These are phyloP conservation scores for Mycena capillaripes DNA, from an alignment of 768 basidiomycete genomes.

Conservation along the genomic window DNA sequence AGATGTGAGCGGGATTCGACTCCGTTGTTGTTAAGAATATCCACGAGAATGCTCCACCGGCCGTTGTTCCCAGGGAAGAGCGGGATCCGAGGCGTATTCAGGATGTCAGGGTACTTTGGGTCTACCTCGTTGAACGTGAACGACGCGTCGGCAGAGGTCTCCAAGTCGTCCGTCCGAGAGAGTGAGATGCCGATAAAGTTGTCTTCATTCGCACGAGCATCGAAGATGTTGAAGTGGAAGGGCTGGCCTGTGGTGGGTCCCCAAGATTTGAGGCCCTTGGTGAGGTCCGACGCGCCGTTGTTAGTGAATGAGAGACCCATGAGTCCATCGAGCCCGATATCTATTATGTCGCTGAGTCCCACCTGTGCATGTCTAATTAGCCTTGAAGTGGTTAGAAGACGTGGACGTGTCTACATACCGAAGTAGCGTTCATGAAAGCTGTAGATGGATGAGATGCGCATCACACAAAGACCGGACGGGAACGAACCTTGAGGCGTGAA, in stretches of 20 bases:
- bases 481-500: neutral
- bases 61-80: neutral
- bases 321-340: neutral
- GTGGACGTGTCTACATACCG: too few species aligned
- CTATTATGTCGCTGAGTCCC: too few species aligned
- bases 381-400: too few species aligned
- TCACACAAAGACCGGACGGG: too few species aligned
- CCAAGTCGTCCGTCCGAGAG: constrained; percentile 19
- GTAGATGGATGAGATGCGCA: too few species aligned
- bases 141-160: neutral
- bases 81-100: neutral
- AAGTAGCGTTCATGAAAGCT: too few species aligned
- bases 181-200: constrained; percentile 17
- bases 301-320: neutral
- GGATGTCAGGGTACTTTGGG: neutral
- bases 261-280: too few species aligned
- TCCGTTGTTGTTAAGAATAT: too few species aligned
- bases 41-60: too few species aligned
- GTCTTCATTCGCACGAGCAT: neutral
- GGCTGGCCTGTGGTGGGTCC: constrained; percentile 1
- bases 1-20: too few species aligned
- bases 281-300: neutral
- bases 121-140: constrained; percentile 24
- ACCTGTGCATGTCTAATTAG: too few species aligned
- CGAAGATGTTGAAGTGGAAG: constrained; percentile 27